Base-by-base conservation (phyloP, 2,329 filamentous ascomycete species). In the Diaporthe citriasiana region DNA sequence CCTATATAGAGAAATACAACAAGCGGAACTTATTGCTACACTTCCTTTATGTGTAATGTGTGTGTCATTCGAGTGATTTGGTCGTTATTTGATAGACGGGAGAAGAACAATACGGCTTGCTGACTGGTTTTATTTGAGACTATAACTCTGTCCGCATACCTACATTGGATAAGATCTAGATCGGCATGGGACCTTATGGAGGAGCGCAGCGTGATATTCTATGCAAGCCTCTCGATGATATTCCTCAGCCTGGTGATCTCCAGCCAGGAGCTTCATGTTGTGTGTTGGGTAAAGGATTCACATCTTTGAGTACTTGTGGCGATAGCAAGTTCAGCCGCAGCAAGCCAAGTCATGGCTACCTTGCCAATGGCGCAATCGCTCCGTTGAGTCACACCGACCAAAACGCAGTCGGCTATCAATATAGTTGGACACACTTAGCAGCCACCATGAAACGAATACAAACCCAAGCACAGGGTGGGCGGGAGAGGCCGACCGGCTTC, bases 1-100 rank as follows among this genome's bases (percentile, higher is more conserved):
- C 56, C 70, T 71, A 63, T 40, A 55, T 71, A 71, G 70, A 69
- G 51, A 42, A 70, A 69, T 53, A 73, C 56, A 51, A 42, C 53
- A 51, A n/a, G 42, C 60, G 59, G 47, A 59, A 57, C 60, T 17
- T n/a, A 45, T 63, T 71, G 70, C 63, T 25, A 55, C 3, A 35
- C 4, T 25, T 12, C 2, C 53, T 30, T 15, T 50, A 17, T 53
- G 17, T 30, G 3, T 19, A 10, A 8, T 51, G n/a, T 6, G 38
- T 45, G 25, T 51, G 33, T 40, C 15, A 17, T 51, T 5, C 1
- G 22, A 40, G 15, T 51, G n/a, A 53, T 27, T 40, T 13, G 22
- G 1, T 8, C 13, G 22, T 25, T 25, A 15, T 22, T 25, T 19
- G 1, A 13, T 15, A 25, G 13, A 33, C 27, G 33, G n/a, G n/a